phyloP scores from a whole-genome alignment of 1,284 basidiomycete genomes.

The Microbotryomycetes sp. region DNA sequence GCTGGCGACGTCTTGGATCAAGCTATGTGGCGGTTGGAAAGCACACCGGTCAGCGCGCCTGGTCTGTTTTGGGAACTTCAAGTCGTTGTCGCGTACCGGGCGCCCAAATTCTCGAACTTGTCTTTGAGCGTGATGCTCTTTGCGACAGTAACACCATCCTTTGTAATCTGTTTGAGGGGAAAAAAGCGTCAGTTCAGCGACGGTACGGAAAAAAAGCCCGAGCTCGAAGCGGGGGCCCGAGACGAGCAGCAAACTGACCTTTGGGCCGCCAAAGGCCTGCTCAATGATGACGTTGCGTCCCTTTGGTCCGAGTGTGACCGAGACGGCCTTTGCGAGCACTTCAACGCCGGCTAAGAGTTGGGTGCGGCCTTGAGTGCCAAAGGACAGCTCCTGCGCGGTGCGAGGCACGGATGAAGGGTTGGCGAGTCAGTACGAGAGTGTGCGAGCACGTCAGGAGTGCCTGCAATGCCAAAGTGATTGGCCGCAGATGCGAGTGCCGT shows the following conservation, averaged over 20 bases:
- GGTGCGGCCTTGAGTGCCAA: slow-evolving; percentile 90
- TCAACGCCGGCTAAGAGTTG: slow-evolving; percentile 94
- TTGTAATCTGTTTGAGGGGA: slow-evolving; percentile 24
- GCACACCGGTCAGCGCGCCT: background rate
- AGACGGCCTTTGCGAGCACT: slow-evolving; percentile 88
- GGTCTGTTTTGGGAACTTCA: background rate
- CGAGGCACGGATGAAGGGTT: background rate
- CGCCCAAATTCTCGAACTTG: slow-evolving; percentile 98
- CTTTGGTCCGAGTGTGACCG: slow-evolving; percentile 95
- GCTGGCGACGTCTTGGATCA: slow-evolving; percentile 89
- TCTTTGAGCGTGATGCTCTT: slow-evolving; percentile 91
- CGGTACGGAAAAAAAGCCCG: background rate
- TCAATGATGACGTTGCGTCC: slow-evolving; percentile 98
- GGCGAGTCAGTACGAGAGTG: background rate
- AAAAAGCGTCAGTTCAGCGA: background rate
- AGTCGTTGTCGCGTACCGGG: slow-evolving; percentile 58
- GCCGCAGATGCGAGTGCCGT: too few species aligned
- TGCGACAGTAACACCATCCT: slow-evolving; percentile 94
- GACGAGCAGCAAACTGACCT: slow-evolving; percentile 42
- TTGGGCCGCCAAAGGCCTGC: slow-evolving; percentile 93
- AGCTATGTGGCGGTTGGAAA: slow-evolving; percentile 46
- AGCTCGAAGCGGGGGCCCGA: background rate
- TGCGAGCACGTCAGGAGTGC: too few species aligned
- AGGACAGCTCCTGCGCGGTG: slow-evolving; percentile 79
- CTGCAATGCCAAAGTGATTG: too few species aligned